phyloP scores from a whole-genome alignment of 108 stramenopile species.

The Cyclotella cryptica region DNA sequence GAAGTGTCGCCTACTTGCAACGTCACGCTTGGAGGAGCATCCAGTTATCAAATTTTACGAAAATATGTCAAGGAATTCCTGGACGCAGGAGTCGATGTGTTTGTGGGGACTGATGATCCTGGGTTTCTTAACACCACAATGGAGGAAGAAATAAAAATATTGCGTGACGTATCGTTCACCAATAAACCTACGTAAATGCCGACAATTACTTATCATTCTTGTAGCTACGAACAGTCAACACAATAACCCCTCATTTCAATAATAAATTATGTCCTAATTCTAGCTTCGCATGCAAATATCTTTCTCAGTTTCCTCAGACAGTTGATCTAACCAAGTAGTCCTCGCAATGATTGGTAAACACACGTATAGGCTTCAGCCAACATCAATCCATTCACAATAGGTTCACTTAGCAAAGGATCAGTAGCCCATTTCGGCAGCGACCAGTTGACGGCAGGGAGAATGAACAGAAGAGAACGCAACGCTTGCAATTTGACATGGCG shows the following conservation, averaged over 20 bases:
- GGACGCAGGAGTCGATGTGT: slow-evolving; percentile 32
- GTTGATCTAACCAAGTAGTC: slow-evolving; percentile 20
- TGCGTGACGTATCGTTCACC: background rate
- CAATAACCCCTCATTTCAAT: background rate
- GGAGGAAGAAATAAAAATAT: slow-evolving; percentile 24
- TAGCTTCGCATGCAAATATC: background rate
- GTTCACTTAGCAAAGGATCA: slow-evolving; percentile 63
- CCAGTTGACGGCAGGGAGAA: slow-evolving; percentile 77
- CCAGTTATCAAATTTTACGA: slow-evolving; percentile 6
- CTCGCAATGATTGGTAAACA: slow-evolving; percentile 67
- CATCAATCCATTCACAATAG: slow-evolving; percentile 65
- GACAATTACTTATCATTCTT: background rate
- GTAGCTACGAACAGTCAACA: background rate
- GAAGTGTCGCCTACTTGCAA: slow-evolving; percentile 43
- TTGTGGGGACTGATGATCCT: slow-evolving; percentile 48
- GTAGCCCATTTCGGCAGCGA: slow-evolving; percentile 83
- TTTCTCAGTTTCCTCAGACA: background rate
- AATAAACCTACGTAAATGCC: no score
- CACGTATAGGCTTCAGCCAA: slow-evolving; percentile 73
- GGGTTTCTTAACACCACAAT: slow-evolving; percentile 34
- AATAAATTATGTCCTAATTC: no score
- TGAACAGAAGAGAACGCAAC: slow-evolving; percentile 67
- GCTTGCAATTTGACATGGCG: slow-evolving; percentile 60
- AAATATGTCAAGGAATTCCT: slow-evolving; percentile 33
- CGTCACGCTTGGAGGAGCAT: slow-evolving; percentile 34